A percentile compares a stretch with the other conserved stretches of the same genome.
phyloP scores from a whole-genome alignment of 257 asterid species.

The Solanum lignicaule region DNA sequence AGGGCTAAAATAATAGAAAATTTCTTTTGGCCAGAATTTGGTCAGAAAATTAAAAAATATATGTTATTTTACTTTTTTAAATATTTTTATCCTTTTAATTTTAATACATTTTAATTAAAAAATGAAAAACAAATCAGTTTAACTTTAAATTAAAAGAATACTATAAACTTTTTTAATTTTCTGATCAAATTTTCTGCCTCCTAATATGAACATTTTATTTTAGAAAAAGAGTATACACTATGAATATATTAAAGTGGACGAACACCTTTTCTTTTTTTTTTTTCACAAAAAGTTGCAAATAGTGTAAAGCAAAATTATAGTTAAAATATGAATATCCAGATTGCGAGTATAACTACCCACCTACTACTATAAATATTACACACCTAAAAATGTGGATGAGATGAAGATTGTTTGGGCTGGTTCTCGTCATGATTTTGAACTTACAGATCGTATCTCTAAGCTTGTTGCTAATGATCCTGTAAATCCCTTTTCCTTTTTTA shows the following conservation, averaged over 20 bases:
- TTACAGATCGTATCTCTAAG: conserved; percentile 88
- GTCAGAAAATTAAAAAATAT: too few species aligned
- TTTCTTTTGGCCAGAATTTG: too few species aligned
- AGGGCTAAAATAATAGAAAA: background rate
- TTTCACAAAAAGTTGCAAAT: background rate
- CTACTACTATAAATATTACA: background rate
- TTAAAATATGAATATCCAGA: background rate
- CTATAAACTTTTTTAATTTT: too few species aligned
- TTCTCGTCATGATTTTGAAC: conserved; percentile 49
- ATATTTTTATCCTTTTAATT: too few species aligned
- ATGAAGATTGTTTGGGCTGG: conserved; percentile 99
- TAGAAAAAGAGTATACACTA: too few species aligned
- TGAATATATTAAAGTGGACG: background rate
- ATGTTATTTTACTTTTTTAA: too few species aligned
- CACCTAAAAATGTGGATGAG: conserved; percentile 31
- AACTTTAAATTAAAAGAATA: too few species aligned
- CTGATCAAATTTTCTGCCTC: too few species aligned
- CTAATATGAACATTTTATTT: too few species aligned
- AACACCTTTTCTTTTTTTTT: too few species aligned
- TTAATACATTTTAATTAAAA: too few species aligned
- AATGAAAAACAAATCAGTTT: too few species aligned
- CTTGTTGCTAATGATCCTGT: conserved; percentile 95
- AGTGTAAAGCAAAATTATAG: background rate
- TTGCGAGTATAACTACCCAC: background rate
- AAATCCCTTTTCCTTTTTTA: background rate